phyloP scores from a whole-genome alignment of 352 stramenopile species.

The Globisporangium iwayamae region DNA sequence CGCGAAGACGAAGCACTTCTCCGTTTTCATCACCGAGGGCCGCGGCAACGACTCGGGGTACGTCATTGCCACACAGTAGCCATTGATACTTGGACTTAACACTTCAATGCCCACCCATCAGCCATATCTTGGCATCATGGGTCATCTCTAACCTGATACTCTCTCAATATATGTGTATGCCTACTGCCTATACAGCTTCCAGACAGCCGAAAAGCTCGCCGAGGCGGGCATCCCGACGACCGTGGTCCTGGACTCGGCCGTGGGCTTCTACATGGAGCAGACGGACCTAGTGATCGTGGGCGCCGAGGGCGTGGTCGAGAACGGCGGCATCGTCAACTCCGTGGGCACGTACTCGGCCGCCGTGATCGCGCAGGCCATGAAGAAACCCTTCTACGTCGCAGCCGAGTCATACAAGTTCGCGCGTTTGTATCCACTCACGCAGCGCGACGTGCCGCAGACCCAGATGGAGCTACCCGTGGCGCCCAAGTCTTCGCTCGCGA shows the following conservation, averaged over 20 bases:
- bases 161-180: slow-evolving; percentile 6
- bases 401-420: slow-evolving; percentile 99
- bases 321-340: slow-evolving; percentile 97
- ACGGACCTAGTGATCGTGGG: slow-evolving; percentile 96
- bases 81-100: not conserved
- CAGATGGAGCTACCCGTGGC: slow-evolving; percentile 45
- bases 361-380: slow-evolving; percentile 92
- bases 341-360: slow-evolving; percentile 95
- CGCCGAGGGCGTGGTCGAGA: slow-evolving; percentile 96
- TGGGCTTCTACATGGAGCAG: slow-evolving; percentile 95
- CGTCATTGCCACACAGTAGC: slow-evolving; percentile 10
- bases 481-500: slow-evolving; percentile 13
- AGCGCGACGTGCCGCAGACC: slow-evolving; percentile 91
- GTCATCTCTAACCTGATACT: too few relatives aligned
- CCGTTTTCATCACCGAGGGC: slow-evolving; percentile 92
- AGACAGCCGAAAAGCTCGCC: slow-evolving; percentile 81
- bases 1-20: slow-evolving; percentile 92
- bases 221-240: slow-evolving; percentile 91
- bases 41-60: slow-evolving; percentile 88
- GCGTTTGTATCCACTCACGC: slow-evolving; percentile 96
- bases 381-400: slow-evolving; percentile 98
- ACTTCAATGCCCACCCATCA: not conserved
- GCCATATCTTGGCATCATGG: too few relatives aligned
- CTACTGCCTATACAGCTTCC: slow-evolving; percentile 22
- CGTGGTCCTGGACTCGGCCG: slow-evolving; percentile 94